These are phyloP conservation scores for Digitaria exilis DNA, from an alignment of 202 grass and related monocot genomes.

Conservation along the genomic window DNA sequence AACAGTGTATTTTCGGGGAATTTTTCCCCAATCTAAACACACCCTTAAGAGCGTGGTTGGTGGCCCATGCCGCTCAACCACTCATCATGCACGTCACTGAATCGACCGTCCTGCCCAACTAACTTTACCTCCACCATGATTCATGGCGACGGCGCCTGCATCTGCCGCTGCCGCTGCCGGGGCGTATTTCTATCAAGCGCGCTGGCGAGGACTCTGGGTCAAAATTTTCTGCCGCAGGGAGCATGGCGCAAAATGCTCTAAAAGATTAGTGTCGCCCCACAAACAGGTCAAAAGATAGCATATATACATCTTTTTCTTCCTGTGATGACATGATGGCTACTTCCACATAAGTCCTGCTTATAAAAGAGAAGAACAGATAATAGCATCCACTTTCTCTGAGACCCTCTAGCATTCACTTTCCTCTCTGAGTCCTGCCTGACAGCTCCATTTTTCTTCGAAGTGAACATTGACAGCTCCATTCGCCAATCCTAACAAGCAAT, in stretches of 20 bases:
- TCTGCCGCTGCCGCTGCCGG: constrained; percentile 4
- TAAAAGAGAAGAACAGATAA: background rate
- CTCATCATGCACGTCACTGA: constrained; percentile 51
- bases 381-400: constrained; percentile 16
- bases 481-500: constrained; percentile 14
- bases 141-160: constrained; percentile 25
- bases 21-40: no score
- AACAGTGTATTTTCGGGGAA: no score
- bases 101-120: constrained; percentile 34
- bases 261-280: background rate
- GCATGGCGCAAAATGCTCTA: background rate
- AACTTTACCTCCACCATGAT: constrained; percentile 39
- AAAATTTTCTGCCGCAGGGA: background rate
- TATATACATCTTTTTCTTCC: background rate
- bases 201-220: background rate
- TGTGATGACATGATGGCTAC: constrained; percentile 12
- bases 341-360: constrained; percentile 5
- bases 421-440: constrained; percentile 14
- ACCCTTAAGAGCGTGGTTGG: constrained; percentile 25
- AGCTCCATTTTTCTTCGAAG: constrained; percentile 7
- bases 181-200: background rate
- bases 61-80: constrained; percentile 51
- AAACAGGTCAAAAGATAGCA: constrained; percentile 37
- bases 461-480: constrained; percentile 25
- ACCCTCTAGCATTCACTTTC: constrained; percentile 24